A percentile compares a stretch with the other conserved stretches of the same genome.
phyloP scores from a whole-genome alignment of 2,329 filamentous ascomycete genomes.

The Hymenoscyphus fraxineus region DNA sequence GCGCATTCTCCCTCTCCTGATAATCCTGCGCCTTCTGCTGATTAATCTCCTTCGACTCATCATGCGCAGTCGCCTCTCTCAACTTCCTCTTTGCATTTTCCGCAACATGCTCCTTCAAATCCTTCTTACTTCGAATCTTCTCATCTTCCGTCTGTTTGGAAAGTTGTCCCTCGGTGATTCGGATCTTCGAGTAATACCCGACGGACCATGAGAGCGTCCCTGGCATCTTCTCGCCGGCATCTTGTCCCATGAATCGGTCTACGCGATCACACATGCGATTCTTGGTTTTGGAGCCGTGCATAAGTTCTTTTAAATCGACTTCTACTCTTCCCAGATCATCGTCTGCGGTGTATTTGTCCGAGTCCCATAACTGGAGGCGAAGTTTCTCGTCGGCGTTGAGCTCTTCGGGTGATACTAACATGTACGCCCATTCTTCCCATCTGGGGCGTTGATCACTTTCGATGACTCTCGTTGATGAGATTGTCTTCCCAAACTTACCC shows the following conservation, averaged over 20 bases:
- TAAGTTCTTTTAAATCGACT: constrained; percentile 61
- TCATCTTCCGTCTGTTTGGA: constrained; percentile 57
- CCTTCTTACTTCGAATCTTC: constrained; percentile 52
- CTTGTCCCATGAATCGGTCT: constrained; percentile 63
- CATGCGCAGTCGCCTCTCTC: constrained; percentile 56
- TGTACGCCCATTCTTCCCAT: constrained; percentile 67
- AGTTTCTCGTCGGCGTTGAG: constrained; percentile 68
- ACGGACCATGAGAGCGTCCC: constrained; percentile 67
- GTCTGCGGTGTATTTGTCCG: constrained; percentile 67
- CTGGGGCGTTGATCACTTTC: constrained; percentile 61
- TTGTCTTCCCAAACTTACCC: constrained; percentile 72
- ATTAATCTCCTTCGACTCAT: constrained; percentile 55
- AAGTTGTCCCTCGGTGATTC: constrained; percentile 60
- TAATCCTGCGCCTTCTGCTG: constrained; percentile 67
- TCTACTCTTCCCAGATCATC: constrained; percentile 73
- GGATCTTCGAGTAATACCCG: constrained; percentile 66
- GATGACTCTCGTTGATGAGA: constrained; percentile 64
- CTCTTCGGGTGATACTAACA: constrained; percentile 69
- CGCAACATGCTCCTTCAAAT: constrained; percentile 56
- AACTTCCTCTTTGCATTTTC: constrained; percentile 57
- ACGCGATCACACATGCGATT: constrained; percentile 59
- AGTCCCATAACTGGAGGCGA: constrained; percentile 71
- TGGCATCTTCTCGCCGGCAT: constrained; percentile 63
- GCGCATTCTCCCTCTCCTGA: constrained; percentile 55
- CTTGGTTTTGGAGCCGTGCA: constrained; percentile 54